Evolutionary conservation across 768 basidiomycete species (phyloP), one percentile per base, ranked within the genome.

Genomic region (Leccinum uliginosum): DNA sequence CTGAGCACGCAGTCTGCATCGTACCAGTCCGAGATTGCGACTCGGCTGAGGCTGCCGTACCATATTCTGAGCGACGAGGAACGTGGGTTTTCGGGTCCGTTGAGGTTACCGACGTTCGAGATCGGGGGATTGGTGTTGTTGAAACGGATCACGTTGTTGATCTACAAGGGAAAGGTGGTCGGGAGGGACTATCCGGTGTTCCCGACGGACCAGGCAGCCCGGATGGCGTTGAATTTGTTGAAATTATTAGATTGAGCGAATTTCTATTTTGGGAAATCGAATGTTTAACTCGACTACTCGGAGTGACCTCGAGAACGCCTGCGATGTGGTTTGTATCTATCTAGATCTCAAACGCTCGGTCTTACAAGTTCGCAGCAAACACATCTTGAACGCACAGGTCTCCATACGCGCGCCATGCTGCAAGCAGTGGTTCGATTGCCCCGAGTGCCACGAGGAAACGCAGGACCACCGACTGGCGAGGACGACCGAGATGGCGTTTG

Each of bases 331-430:
- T 50, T 21, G 69, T 69, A 53, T 23, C 17, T 38, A 38, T 23
- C 35, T n/a, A n/a, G 21, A 23, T 45, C 26, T 38, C 46, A 30
- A 27, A 47, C 17, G 35, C 49, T 61, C 19, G 56, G 23, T 43
- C 14, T 7, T 38, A 26, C 21, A 29, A 32, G 35, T 38, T 59
- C 52, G 24, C 56, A 97, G 94, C 76, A 96, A 96, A 80, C 97
- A 98, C 68, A 82, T 99, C 59, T 76, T 99, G 50, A 99, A 99
- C 73, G 92, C 91, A 0, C 96, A 98, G 75, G 97, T 97, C 23
- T 82, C 95, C 35, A 91, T 99, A 63, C 88, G 96, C 26, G 93
- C 96, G 5, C 94, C 95, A 4, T 98, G 97, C 74, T 98, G 97
- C 83, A 90, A 91, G 72, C 88, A 86, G 65, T 99, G 96, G 95